Percentiles rank a stretch among this genome's conserved stretches.
Conservation (phyloP, 495 filamentous ascomycete genomes). For the Talaromyces liani region DNA sequence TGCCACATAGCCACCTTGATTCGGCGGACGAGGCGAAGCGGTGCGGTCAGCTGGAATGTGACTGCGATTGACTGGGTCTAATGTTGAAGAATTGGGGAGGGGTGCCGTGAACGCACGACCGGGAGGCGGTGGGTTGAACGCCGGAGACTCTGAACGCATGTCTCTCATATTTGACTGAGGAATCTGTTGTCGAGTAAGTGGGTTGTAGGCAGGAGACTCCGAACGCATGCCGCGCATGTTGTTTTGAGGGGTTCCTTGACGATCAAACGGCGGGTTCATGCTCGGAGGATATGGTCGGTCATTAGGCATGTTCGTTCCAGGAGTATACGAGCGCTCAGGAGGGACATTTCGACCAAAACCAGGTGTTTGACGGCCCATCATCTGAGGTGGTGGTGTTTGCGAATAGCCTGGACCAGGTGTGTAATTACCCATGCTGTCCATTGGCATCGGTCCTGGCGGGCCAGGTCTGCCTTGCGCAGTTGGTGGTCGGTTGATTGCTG, state of each 20-base stretch:
- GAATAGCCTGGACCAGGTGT: conserved; percentile 12
- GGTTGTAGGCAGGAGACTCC: background rate
- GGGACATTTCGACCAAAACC: conserved; percentile 6
- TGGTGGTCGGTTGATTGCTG: conserved; percentile 14
- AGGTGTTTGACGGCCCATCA: conserved; percentile 12
- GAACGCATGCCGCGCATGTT: background rate
- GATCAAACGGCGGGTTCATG: background rate
- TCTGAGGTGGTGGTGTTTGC: conserved; percentile 3
- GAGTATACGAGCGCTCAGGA: conserved; percentile 11
- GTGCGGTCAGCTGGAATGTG: conserved; percentile 4
- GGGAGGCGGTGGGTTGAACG: conserved; percentile 13
- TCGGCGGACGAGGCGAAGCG: conserved; percentile 8
- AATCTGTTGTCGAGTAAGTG: background rate
- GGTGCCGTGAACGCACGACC: conserved; percentile 15
- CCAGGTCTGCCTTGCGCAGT: conserved; percentile 2
- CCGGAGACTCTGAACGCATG: background rate
- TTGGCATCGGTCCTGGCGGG: background rate
- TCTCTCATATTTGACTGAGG: background rate
- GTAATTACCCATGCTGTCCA: background rate
- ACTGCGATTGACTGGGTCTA: conserved; percentile 2
- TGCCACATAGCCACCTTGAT: conserved; percentile 19
- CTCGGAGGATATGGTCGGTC: background rate
- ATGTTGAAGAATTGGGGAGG: conserved; percentile 5
- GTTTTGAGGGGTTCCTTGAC: background rate
- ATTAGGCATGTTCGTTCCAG: background rate